These are phyloP conservation scores for Kurtzmaniella quercitrusa DNA, from an alignment of 1,139 yeast species.

Conservation along the genomic window DNA sequence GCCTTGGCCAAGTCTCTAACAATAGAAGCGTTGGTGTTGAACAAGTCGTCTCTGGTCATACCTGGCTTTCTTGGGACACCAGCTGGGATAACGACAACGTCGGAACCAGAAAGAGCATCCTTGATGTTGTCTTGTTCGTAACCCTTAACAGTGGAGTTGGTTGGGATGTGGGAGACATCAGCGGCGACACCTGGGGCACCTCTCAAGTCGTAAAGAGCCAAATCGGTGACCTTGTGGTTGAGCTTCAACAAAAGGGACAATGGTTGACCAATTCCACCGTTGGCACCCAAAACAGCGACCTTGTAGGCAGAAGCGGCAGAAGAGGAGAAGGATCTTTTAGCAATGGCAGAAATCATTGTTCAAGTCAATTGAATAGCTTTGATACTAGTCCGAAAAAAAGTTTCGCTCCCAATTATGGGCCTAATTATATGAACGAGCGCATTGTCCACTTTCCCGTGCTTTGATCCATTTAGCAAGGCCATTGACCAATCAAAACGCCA, in stretches of 20 bases:
- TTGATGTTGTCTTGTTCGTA: conserved; percentile 61
- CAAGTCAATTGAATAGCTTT: background rate
- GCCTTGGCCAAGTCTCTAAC: conserved; percentile 80
- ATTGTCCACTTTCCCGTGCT: conserved; percentile 1
- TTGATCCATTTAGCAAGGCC: background rate
- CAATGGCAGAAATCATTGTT: conserved; percentile 43
- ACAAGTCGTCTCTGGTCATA: conserved; percentile 95
- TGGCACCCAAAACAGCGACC: conserved; percentile 75
- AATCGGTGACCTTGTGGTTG: conserved; percentile 54
- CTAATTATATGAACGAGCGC: background rate
- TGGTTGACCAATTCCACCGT: conserved; percentile 94
- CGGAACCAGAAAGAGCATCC: conserved; percentile 65
- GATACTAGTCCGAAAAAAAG: background rate
- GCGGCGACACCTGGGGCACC: conserved; percentile 92
- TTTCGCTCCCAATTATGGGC: background rate
- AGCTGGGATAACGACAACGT: conserved; percentile 86
- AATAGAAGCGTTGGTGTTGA: conserved; percentile 89
- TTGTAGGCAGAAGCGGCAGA: conserved; percentile 61
- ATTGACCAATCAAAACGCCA: background rate
- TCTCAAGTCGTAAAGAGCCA: conserved; percentile 82
- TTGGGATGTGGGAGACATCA: conserved; percentile 85
- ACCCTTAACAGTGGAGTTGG: conserved; percentile 67
- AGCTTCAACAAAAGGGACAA: conserved; percentile 78
- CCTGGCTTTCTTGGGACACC: conserved; percentile 99
- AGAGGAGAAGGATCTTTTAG: conserved; percentile 67